phyloP scores from a whole-genome alignment of 176 grass and related monocot genomes.

The Rhynchospora breviuscula region DNA sequence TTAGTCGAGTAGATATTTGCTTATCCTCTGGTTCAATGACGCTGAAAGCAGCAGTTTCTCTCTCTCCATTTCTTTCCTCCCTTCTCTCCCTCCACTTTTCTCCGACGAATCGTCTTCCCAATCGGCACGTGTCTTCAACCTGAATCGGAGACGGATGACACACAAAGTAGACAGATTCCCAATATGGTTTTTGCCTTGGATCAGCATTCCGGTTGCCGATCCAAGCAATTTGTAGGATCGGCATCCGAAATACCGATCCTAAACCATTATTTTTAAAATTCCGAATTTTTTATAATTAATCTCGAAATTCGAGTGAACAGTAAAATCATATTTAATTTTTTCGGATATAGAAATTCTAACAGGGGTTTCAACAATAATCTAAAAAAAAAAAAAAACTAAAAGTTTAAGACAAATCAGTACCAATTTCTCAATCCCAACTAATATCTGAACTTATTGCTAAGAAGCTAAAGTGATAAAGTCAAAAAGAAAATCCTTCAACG shows the following conservation, averaged over 20 bases:
- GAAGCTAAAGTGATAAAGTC: background rate
- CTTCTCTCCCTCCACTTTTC: too few relatives aligned
- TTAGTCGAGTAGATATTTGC: too few relatives aligned
- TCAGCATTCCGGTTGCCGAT: background rate
- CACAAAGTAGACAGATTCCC: background rate
- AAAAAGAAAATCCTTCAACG: background rate
- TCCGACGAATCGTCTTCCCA: too few relatives aligned
- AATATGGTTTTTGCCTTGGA: background rate
- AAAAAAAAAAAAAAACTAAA: background rate
- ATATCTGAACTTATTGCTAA: background rate
- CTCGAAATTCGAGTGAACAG: constrained; percentile 21
- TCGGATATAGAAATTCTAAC: background rate
- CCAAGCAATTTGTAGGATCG: background rate
- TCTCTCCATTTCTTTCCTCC: too few relatives aligned
- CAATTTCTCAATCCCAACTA: background rate
- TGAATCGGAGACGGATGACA: too few relatives aligned
- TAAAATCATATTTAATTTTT: constrained; percentile 71
- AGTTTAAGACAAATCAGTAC: background rate
- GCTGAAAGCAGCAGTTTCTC: too few relatives aligned
- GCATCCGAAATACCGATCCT: too few relatives aligned
- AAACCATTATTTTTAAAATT: too few relatives aligned
- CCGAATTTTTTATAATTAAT: background rate
- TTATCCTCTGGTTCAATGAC: too few relatives aligned
- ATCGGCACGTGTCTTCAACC: too few relatives aligned
- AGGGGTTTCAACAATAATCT: background rate